Evolutionary conservation across 106 monocot genomes (phyloP), one percentile per base, ranked within the genome.

Genomic region (Dioscorea alata): DNA sequence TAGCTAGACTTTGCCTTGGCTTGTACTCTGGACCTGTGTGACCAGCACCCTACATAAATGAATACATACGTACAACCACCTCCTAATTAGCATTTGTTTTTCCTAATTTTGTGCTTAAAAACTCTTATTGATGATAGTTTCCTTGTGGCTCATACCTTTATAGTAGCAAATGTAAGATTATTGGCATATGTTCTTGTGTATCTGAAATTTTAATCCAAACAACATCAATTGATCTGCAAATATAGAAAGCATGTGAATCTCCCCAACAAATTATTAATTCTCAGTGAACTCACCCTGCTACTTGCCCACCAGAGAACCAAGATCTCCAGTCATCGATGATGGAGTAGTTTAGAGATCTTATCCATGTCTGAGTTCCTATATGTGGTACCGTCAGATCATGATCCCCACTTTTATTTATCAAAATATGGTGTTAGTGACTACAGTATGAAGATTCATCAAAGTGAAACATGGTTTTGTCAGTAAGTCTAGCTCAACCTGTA

Each of bases 11-110:
- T 74, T 82, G 65, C 53, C 70, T 56, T 0, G 86, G 84, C 71
- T 63, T 73, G 48, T 82, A 77, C 13, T 76, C 78, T 49, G 81
- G 70, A 54, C 81, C 84, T n/a, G 77, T 71, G 73, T 91, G 90
- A 35, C 83, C 84, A 48, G 73, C 87, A 64, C 87, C 87, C 87
- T 91, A 15, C 31, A 74, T 13, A 48, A 60, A 57, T 13, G 8
- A 8, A 4, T 48, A 19, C 20, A 0, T 16, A n/a, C n/a, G n/a
- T n/a, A 50, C 8, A 17, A 18, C 1, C 18, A 8, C 13, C 25
- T 22, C 50, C 42, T 9, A 0, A 23, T 28, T 28, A 28, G 28
- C 3, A 28, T 28, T 28, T 28, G 3, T 28, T 28, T 3, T 28
- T n/a, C n/a, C 28, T 1, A 28, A 28, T 28, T 28, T 28, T 28